Conservation (phyloP, 345 rosid species). For the Sapria himalayana region DNA sequence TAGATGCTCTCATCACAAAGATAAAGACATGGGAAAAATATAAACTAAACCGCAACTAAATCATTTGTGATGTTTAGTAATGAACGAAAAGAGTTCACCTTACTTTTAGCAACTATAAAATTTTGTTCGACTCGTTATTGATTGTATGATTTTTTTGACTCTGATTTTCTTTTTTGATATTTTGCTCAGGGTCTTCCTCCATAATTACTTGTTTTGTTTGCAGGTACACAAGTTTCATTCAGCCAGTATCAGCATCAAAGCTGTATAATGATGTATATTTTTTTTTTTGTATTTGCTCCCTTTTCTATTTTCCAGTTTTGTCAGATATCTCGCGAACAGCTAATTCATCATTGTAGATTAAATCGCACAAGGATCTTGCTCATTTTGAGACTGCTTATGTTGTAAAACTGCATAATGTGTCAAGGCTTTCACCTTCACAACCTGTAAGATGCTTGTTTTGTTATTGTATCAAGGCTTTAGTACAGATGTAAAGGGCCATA, state of each 20-base stretch:
- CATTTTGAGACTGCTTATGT: slow-evolving; percentile 98
- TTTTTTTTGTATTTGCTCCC: slow-evolving; percentile 1
- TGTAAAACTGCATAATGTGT: slow-evolving; percentile 74
- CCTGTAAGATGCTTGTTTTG: slow-evolving; percentile 29
- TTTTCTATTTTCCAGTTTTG: background rate
- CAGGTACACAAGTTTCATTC: slow-evolving; percentile 96
- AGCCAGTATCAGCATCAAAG: slow-evolving; percentile 80
- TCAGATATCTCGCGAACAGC: too few species aligned
- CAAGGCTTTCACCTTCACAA: slow-evolving; percentile 66
- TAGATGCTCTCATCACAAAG: too few species aligned
- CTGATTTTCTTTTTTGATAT: background rate
- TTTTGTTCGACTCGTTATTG: too few species aligned
- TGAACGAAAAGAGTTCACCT: too few species aligned
- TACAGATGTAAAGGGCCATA: too few species aligned
- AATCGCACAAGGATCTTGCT: slow-evolving; percentile 67
- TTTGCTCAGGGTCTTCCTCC: too few species aligned
- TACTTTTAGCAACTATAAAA: too few species aligned
- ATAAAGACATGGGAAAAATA: too few species aligned
- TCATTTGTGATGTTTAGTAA: too few species aligned
- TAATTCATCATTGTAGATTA: slow-evolving; percentile 64
- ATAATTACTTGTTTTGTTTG: background rate
- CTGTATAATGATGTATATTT: slow-evolving; percentile 59
- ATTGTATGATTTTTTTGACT: background rate
- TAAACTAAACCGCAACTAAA: too few species aligned
- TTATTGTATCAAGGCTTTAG: too few species aligned